Conservation (phyloP, 306 rosid genomes). For the Begonia peltatifolia region DNA sequence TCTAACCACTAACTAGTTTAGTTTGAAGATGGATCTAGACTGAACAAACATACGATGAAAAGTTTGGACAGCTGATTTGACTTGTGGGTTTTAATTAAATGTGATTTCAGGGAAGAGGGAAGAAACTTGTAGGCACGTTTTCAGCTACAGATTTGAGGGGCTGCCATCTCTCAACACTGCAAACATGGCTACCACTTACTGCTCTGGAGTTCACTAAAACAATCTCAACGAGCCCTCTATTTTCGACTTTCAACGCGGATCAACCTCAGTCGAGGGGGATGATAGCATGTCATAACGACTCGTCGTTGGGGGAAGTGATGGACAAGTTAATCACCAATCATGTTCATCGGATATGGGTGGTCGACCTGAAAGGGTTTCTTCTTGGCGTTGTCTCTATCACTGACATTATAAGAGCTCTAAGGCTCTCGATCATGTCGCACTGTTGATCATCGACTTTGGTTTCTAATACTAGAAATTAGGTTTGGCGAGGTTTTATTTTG, state of each 20-base stretch:
- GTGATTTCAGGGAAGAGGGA: slow-evolving; percentile 43
- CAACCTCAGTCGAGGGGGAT: slow-evolving; percentile 23
- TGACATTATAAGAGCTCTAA: slow-evolving; percentile 47
- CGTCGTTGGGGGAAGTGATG: slow-evolving; percentile 34
- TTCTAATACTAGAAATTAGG: too few species aligned
- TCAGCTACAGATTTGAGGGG: slow-evolving; percentile 73
- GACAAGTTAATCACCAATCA: slow-evolving; percentile 44
- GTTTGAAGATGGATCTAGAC: too few species aligned
- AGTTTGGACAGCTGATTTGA: too few species aligned
- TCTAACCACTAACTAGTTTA: background rate
- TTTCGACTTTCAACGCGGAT: slow-evolving; percentile 6
- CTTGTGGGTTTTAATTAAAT: too few species aligned
- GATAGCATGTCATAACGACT: slow-evolving; percentile 38
- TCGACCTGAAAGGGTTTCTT: slow-evolving; percentile 56
- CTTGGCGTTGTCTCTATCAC: slow-evolving; percentile 58
- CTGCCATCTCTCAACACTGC: slow-evolving; percentile 39
- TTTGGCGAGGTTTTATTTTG: too few species aligned
- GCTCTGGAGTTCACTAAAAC: slow-evolving; percentile 50
- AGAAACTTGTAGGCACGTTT: slow-evolving; percentile 53
- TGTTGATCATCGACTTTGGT: background rate
- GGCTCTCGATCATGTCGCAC: slow-evolving; percentile 26
- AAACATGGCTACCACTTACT: slow-evolving; percentile 56
- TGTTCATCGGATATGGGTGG: slow-evolving; percentile 83
- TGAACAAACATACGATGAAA: too few species aligned
- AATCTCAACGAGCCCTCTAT: slow-evolving; percentile 22